Percentiles rank a stretch among this genome's conserved stretches.
These are phyloP conservation scores for Aeminium ludgeri DNA, from an alignment of 495 filamentous ascomycete genomes.

Conservation along the genomic window DNA sequence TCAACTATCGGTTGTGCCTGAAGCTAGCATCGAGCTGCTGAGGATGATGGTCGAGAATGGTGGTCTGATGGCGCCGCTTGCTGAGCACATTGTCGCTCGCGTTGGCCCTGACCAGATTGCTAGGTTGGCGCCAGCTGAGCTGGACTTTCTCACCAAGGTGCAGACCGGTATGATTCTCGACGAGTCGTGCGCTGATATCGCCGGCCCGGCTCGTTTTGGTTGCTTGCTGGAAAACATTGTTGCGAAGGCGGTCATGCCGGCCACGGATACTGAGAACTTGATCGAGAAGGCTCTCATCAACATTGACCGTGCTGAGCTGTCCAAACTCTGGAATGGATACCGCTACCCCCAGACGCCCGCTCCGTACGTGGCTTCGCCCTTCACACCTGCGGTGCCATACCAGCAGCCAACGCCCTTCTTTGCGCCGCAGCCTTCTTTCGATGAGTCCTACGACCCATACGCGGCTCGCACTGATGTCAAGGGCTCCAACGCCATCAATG, in stretches of 20 bases:
- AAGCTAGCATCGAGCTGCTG: constrained; percentile 42
- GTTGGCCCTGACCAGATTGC: constrained; percentile 42
- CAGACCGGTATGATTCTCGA: constrained; percentile 45
- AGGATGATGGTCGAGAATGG: constrained; percentile 64
- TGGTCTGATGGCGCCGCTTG: constrained; percentile 41
- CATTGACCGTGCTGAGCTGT: constrained; percentile 39
- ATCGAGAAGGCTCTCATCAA: constrained; percentile 42
- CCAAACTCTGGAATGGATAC: constrained; percentile 40
- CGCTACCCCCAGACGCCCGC: constrained; percentile 26
- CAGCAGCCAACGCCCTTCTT: constrained; percentile 11
- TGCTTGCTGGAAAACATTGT: constrained; percentile 42
- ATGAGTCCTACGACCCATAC: constrained; percentile 82
- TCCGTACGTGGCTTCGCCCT: constrained; percentile 17
- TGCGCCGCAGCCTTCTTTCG: constrained; percentile 28
- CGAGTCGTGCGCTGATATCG: constrained; percentile 31
- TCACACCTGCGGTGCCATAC: constrained; percentile 28
- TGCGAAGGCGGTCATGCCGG: constrained; percentile 32
- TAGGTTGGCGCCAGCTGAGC: constrained; percentile 37
- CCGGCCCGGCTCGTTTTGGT: constrained; percentile 41
- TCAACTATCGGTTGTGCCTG: constrained; percentile 32
- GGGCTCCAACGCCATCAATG: constrained; percentile 74
- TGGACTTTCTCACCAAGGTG: constrained; percentile 43
- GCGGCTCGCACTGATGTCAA: constrained; percentile 77
- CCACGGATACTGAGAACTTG: constrained; percentile 33
- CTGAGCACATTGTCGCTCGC: constrained; percentile 44